These are phyloP conservation scores for Dictyostelium capitatum DNA, from an alignment of 78 protist genomes.

Conservation along the genomic window DNA sequence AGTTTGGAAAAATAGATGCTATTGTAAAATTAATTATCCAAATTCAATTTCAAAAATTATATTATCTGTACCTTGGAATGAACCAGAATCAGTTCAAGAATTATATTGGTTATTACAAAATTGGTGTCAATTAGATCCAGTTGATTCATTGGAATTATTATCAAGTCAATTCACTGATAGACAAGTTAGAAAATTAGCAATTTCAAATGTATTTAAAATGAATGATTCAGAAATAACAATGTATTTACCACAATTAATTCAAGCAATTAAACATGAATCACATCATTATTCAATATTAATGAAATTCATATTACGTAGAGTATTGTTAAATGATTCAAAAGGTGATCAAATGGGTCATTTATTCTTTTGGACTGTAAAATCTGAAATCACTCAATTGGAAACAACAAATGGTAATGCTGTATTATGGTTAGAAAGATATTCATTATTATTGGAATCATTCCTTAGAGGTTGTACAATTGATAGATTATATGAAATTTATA, in stretches of 20 bases:
- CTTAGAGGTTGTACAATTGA: conserved; percentile 74
- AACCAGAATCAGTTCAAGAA: conserved; percentile 25
- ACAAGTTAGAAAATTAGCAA: conserved; percentile 90
- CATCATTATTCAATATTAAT: conserved; percentile 91
- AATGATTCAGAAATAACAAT: conserved; percentile 79
- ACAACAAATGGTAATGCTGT: conserved; percentile 15
- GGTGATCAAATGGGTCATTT: conserved; percentile 64
- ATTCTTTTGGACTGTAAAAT: conserved; percentile 77
- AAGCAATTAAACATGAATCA: conserved; percentile 92
- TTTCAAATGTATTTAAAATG: conserved; percentile 67
- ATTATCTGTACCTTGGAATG: conserved; percentile 78
- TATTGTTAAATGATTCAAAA: conserved; percentile 18
- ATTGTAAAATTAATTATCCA: conserved; percentile 30
- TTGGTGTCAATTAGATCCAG: conserved; percentile 78
- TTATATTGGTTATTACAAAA: conserved; percentile 17
- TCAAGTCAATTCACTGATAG: conserved; percentile 78
- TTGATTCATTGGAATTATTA: conserved; percentile 87
- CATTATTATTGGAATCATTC: conserved; percentile 89
- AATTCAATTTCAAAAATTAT: conserved; percentile 82
- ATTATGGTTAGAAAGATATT: conserved; percentile 89
- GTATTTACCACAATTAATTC: conserved; percentile 92
- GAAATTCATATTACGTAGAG: conserved; percentile 88
- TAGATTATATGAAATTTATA: conserved; percentile 21
- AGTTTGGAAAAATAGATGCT: conserved; percentile 42
- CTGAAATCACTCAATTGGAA: conserved; percentile 32